Percentiles rank a stretch among this genome's conserved stretches.
These are phyloP conservation scores for Amauroascus verrucosus DNA, from an alignment of 2,329 filamentous ascomycete species.

Conservation along the genomic window DNA sequence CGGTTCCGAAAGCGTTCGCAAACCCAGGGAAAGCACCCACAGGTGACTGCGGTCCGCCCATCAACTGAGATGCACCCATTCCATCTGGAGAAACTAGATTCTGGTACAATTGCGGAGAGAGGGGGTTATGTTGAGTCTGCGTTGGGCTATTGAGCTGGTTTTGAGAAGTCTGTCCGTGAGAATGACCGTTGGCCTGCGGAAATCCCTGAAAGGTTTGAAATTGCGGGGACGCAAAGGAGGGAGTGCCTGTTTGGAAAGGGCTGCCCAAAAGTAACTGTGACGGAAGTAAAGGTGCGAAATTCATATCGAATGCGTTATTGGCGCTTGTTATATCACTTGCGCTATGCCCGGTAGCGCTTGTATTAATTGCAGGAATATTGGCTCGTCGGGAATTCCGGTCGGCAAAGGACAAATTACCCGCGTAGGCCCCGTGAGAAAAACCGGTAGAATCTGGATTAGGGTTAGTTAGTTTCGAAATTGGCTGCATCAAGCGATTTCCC, in stretches of 20 bases:
- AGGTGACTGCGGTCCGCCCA: conserved; percentile 74
- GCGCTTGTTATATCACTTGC: conserved; percentile 71
- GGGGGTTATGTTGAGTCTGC: conserved; percentile 53
- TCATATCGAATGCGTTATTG: conserved; percentile 85
- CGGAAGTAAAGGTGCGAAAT: conserved; percentile 90
- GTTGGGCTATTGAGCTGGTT: conserved; percentile 62
- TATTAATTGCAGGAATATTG: conserved; percentile 90
- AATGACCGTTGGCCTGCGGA: conserved; percentile 48
- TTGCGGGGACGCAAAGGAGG: conserved; percentile 81
- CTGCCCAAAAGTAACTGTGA: conserved; percentile 91
- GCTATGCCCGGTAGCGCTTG: conserved; percentile 53
- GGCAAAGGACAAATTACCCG: conserved; percentile 69
- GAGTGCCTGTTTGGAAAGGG: conserved; percentile 91
- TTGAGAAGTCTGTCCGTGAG: conserved; percentile 47
- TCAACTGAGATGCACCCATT: conserved; percentile 68
- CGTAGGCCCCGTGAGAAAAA: conserved; percentile 87
- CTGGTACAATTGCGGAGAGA: conserved; percentile 77
- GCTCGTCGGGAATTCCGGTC: conserved; percentile 72
- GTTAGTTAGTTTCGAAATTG: conserved; percentile 69
- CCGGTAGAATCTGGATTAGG: conserved; percentile 63
- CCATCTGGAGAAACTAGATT: conserved; percentile 75
- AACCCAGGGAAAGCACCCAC: conserved; percentile 62
- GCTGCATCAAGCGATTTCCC: conserved; percentile 54
- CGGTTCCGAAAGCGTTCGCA: conserved; percentile 50
- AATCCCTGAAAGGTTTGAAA: conserved; percentile 78